phyloP scores from a whole-genome alignment of 306 rosid genomes.

The Castanea sativa region DNA sequence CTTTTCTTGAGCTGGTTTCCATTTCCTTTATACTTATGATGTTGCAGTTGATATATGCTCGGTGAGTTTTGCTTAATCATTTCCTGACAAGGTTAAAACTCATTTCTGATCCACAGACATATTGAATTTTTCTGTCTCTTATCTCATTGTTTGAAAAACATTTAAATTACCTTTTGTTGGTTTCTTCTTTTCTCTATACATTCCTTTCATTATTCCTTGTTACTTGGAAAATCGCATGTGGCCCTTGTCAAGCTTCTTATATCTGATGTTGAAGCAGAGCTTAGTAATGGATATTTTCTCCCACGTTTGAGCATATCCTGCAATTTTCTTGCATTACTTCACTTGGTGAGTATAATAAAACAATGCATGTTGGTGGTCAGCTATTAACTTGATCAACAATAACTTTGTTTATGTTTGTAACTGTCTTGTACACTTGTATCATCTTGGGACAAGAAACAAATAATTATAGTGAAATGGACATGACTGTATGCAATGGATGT shows the following conservation, averaged over 20 bases:
- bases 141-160: too few relatives aligned
- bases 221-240: slow-evolving; percentile 81
- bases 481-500: neutral
- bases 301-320: too few relatives aligned
- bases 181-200: neutral
- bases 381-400: neutral
- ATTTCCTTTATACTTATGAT: too few relatives aligned
- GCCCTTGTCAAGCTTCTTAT: slow-evolving; percentile 58
- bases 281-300: too few relatives aligned
- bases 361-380: neutral
- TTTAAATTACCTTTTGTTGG: neutral
- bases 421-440: neutral
- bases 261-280: too few relatives aligned
- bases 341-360: neutral
- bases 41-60: too few relatives aligned
- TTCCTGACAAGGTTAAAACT: too few relatives aligned
- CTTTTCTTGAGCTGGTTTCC: too few relatives aligned
- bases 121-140: neutral
- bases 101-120: neutral
- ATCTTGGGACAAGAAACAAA: too few relatives aligned
- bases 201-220: slow-evolving; percentile 63
- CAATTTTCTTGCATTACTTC: too few relatives aligned
- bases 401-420: neutral
- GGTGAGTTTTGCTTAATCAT: too few relatives aligned
- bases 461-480: neutral